Evolutionary conservation across 192 early-diverging fungal species (phyloP), one percentile per base, ranked within the genome.

Genomic region (Coemansia sp.): DNA sequence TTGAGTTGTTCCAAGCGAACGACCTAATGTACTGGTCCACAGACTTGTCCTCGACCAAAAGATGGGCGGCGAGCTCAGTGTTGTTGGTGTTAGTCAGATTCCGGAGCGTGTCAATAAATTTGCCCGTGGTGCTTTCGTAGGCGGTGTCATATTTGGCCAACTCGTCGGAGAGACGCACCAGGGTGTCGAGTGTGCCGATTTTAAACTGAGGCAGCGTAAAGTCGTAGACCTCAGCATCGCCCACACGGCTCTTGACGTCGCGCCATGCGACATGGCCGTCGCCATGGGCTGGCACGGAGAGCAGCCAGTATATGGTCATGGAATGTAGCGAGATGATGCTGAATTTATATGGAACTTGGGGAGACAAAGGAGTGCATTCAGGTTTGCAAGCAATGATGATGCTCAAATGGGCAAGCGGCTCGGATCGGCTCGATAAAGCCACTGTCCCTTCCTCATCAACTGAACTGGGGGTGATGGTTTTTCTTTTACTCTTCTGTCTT

Each of bases 1-100:
- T 97, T 87, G 95, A 89, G 15, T 88, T 91, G 72, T 98, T 93
- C 97, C 97, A 99, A 58, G 89, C 82, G 67, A 98, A 98, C 21
- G 84, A 80, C 58, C 86, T 85, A 14, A 98, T 74, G 60, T 91
- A 99, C 42, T 90, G 81, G 72, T 94, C 95, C 34, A 97, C 85
- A 52, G 85, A 72, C 83, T 94, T 75, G 29, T 60, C 76, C 11
- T 79, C 69, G 2, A 79, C 76, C 29, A 37, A 14, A 43, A 75
- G 56, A 27, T 38, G 26, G 10, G 57, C 35, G 12, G 40, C 42
- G 6, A 74, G 58, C 15, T 27, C 41, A 0, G 15, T 36, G 32
- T 64, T 67, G 50, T 1, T 53, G 1, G 50, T 40, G 1, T 53
- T 62, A 3, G 58, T 72, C 27, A 99, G 82, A n/a, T 56, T 82